Evolutionary conservation across 192 early-diverging fungal genomes (phyloP).

Genomic region (Coemansia sp.): DNA sequence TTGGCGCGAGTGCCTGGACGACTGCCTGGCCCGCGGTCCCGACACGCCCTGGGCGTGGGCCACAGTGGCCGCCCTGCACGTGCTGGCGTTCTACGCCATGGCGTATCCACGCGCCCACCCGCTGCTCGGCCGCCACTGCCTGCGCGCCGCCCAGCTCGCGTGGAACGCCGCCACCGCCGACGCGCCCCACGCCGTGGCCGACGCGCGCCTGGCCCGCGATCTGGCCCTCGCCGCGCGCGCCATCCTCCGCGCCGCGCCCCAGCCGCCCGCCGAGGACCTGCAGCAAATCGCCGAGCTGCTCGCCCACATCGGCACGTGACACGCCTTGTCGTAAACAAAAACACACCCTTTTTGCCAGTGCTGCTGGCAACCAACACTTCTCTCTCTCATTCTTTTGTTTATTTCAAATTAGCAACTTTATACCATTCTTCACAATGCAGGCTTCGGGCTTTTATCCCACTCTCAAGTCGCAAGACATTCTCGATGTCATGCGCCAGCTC

Average conservation of each 20-base stretch:
- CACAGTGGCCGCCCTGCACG: conserved; percentile 21
- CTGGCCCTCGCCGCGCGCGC: not conserved
- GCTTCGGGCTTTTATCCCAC: conserved; percentile 58
- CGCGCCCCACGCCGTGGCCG: not conserved
- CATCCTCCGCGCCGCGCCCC: too few species aligned
- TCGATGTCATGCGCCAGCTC: conserved; percentile 72
- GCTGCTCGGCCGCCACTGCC: conserved; percentile 31
- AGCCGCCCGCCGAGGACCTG: too few species aligned
- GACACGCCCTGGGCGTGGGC: conserved; percentile 11
- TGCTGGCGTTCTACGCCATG: conserved; percentile 32
- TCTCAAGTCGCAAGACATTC: conserved; percentile 68
- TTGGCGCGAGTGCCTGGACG: conserved; percentile 49
- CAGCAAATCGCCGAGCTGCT: too few species aligned
- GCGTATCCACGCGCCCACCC: conserved; percentile 17
- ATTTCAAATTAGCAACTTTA: not conserved
- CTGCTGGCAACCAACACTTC: not conserved
- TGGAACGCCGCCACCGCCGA: too few species aligned
- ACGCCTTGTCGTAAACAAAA: not conserved
- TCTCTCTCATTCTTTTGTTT: not conserved
- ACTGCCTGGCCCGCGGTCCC: conserved; percentile 17
- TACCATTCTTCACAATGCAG: conserved; percentile 15
- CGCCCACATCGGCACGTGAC: too few species aligned
- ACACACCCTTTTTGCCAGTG: not conserved
- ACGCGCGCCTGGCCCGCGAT: not conserved
- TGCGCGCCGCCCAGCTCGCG: conserved; percentile 24